phyloP scores from a whole-genome alignment of 2,329 filamentous ascomycete species.

The Pestalotiopsis fici region DNA sequence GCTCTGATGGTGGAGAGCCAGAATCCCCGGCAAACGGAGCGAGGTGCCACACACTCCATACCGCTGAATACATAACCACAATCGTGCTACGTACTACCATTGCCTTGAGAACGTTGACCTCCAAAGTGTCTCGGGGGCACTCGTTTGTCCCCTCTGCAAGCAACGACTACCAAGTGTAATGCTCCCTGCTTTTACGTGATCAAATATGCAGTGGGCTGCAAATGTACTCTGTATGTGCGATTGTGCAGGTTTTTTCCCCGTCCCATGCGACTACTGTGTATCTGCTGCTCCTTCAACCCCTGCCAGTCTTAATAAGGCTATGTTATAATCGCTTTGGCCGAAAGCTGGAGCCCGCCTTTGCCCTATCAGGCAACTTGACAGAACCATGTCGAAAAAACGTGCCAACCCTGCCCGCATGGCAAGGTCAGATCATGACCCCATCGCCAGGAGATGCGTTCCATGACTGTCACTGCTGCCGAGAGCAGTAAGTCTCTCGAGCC shows the following conservation, averaged over 20 bases:
- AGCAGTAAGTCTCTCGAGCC: background rate
- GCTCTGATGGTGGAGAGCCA: background rate
- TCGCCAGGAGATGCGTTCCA: background rate
- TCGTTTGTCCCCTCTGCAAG: no score
- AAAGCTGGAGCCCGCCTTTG: background rate
- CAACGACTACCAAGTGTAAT: background rate
- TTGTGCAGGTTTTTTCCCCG: background rate
- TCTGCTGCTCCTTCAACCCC: no score
- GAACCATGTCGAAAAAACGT: slow-evolving; percentile 1
- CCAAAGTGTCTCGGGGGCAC: no score
- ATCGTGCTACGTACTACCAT: background rate
- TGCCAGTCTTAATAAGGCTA: background rate
- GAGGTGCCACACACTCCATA: background rate
- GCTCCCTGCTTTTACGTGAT: background rate
- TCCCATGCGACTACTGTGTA: background rate
- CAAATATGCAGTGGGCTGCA: background rate
- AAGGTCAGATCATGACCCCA: background rate
- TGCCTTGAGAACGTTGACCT: no score
- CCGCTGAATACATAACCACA: background rate
- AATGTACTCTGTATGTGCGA: background rate
- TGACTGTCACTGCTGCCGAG: background rate
- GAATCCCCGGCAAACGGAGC: background rate
- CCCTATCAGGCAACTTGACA: background rate
- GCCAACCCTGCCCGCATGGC: background rate
- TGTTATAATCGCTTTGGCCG: background rate